A percentile compares a stretch with the other conserved stretches of the same genome.
Conservation (phyloP, 371 early-diverging fungal genomes). For the Syncephalis plumigaleata region DNA sequence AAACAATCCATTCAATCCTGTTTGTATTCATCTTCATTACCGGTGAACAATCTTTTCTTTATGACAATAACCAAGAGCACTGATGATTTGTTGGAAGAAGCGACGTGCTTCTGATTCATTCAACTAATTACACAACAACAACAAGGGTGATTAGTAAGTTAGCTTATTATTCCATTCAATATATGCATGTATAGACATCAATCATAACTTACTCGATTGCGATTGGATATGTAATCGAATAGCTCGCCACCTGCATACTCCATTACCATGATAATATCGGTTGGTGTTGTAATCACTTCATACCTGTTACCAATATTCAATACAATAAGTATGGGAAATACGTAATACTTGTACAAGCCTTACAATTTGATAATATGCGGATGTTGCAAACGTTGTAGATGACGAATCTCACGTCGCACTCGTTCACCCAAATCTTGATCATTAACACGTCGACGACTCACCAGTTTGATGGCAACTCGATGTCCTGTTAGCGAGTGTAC, state of each 20-base stretch:
- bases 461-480: constrained; percentile 92
- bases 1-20: constrained; percentile 6
- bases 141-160: too few relatives aligned
- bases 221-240: constrained; percentile 93
- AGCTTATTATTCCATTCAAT: not conserved
- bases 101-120: constrained; percentile 76
- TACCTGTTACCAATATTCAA: constrained; percentile 35
- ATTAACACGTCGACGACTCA: constrained; percentile 76
- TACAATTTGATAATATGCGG: constrained; percentile 96
- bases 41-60: constrained; percentile 94
- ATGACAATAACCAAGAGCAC: constrained; percentile 97
- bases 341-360: constrained; percentile 5
- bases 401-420: constrained; percentile 94
- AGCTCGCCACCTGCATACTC: constrained; percentile 94
- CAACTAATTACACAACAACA: constrained; percentile 46
- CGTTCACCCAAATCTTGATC: constrained; percentile 86
- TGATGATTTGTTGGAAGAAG: constrained; percentile 95
- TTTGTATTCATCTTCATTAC: constrained; percentile 7
- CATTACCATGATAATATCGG: constrained; percentile 94
- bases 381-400: constrained; percentile 84
- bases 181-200: not conserved
- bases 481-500: constrained; percentile 83
- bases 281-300: constrained; percentile 93
- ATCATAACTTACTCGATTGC: constrained; percentile 50
- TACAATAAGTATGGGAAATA: not conserved